Base-by-base conservation (phyloP, 164 flowering plant species). In the Echeveria elegans region DNA sequence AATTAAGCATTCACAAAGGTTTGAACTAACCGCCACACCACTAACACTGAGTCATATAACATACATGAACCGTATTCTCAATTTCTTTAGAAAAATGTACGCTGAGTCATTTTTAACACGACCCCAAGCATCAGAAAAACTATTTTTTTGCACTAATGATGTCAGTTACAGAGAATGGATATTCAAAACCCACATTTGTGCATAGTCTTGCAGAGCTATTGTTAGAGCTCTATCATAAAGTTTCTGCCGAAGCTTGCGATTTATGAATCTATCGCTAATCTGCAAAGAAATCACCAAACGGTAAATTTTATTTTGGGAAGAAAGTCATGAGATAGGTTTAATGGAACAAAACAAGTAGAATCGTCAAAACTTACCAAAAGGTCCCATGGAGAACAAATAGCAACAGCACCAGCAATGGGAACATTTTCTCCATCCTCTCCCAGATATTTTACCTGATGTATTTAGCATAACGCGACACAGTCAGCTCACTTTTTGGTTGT, bases 311-410 rank as follows among this genome's bases (percentile, higher is more conserved):
- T 21, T 21, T 10, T 21, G n/a, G 8, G 1, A 45, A 45, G 15
- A 21, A 52, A 9, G 11, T 6, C 15, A 6, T 6, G 12, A 0
- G 6, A 23, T 52, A 40, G 10, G 6, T 48, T 4, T 6, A 19
- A 48, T 23, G 58, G 19, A 6, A 52, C 28, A 6, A 52, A 21
- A 23, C 26, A 21, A 52, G 28, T 52, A 11, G 47, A 43, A 43
- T 2, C 1, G 47, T 43, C n/a, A 56, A 53, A 56, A 83, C 97
- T 81, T 69, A 93, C 99, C 94, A 95, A 81, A 68, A 95, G 92
- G 77, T 95, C 99, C 99, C 99, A 95, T 65, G 99, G 99, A 72
- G 84, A 83, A 76, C 97, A 86, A 64, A 95, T 66, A 68, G 96
- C 91, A 9, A 68, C 97, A 74, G 97, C 99, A 45, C 97, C 99